A percentile compares a stretch with the other conserved stretches of the same genome.
These are phyloP conservation scores for Jaminaea rosea DNA, from an alignment of 1,284 basidiomycete species.

Conservation along the genomic window DNA sequence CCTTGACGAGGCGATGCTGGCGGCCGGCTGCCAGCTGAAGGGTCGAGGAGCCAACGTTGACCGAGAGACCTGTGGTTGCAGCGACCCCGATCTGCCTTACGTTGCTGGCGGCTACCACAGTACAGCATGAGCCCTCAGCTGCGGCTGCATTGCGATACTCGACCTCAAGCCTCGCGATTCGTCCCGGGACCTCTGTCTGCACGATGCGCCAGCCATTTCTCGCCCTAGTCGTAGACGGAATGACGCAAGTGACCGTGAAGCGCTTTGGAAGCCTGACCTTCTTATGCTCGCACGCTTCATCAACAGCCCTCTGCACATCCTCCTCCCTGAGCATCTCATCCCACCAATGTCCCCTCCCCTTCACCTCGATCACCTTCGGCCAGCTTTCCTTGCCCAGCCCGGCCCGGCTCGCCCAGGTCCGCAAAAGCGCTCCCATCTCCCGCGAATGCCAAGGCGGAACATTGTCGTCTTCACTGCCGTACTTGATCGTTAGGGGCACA, in stretches of 20 bases:
- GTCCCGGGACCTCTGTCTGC: conserved; percentile 56
- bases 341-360: conserved; percentile 63
- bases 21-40: too few relatives aligned
- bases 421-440: conserved; percentile 56
- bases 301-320: conserved; percentile 52
- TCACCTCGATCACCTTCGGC: conserved; percentile 54
- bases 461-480: conserved; percentile 66
- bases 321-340: conserved; percentile 56
- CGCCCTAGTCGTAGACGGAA: conserved; percentile 59
- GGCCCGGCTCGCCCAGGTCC: conserved; percentile 52
- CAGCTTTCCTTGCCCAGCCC: conserved; percentile 47
- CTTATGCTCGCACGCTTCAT: conserved; percentile 7
- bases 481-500: conserved; percentile 63
- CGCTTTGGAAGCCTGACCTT: conserved; percentile 11
- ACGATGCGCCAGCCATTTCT: conserved; percentile 61
- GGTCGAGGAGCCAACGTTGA: too few relatives aligned
- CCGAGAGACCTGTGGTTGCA: too few relatives aligned
- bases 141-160: not conserved
- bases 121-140: too few relatives aligned
- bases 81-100: too few relatives aligned
- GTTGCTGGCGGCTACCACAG: too few relatives aligned
- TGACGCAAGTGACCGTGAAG: conserved; percentile 62
- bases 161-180: conserved; percentile 8
- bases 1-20: too few relatives aligned
- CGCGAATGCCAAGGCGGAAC: conserved; percentile 72